Conservation (phyloP, 257 asterid genomes). For the Solanum arcanum region DNA sequence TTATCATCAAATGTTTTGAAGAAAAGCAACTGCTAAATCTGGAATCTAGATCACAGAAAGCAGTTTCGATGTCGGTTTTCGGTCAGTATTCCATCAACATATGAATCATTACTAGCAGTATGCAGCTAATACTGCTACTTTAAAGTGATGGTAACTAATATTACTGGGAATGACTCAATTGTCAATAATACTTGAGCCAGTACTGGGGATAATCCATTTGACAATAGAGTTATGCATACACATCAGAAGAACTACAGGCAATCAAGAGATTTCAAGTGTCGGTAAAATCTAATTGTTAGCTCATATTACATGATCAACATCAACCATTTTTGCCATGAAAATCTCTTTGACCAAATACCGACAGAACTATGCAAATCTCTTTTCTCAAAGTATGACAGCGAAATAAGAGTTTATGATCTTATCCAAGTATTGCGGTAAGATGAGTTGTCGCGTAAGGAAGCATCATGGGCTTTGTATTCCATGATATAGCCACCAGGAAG, state of each 20-base stretch:
- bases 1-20: background rate
- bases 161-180: background rate
- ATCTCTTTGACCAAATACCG: background rate
- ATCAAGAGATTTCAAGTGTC: background rate
- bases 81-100: background rate
- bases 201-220: background rate
- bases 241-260: background rate
- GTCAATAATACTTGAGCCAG: background rate
- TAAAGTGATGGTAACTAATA: no score
- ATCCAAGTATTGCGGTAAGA: constrained; percentile 96
- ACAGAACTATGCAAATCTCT: background rate
- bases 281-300: no score
- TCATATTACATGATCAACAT: background rate
- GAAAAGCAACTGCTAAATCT: background rate
- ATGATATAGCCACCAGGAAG: constrained; percentile 82
- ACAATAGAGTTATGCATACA: background rate
- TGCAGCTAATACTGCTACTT: no score
- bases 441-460: constrained; percentile 89
- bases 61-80: background rate
- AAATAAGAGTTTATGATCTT: constrained; percentile 37
- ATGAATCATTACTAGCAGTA: no score
- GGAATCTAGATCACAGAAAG: background rate
- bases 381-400: background rate
- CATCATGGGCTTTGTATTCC: constrained; percentile 97
- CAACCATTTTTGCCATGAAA: background rate